Evolutionary conservation across 2,329 filamentous ascomycete genomes (phyloP).

Genomic region (Leptoxyphium fumago): DNA sequence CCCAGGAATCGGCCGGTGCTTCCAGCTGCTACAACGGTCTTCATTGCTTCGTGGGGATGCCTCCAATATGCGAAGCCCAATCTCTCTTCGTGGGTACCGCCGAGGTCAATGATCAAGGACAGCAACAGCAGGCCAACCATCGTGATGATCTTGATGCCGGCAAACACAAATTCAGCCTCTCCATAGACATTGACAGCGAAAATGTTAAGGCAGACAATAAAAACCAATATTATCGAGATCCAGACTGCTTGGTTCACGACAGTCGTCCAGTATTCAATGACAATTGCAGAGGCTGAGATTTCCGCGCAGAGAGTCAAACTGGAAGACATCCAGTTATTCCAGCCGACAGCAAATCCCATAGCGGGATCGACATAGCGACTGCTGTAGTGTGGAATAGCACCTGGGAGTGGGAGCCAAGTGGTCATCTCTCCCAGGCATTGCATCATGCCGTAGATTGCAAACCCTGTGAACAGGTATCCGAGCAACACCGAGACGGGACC

Average conservation of each 20-base stretch:
- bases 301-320: slow-evolving; percentile 33
- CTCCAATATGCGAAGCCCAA: slow-evolving; percentile 36
- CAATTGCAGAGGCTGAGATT: slow-evolving; percentile 30
- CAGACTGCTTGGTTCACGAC: slow-evolving; percentile 24
- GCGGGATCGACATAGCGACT: slow-evolving; percentile 43
- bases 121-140: slow-evolving; percentile 38
- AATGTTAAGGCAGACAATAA: slow-evolving; percentile 29
- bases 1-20: slow-evolving; percentile 48
- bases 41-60: slow-evolving; percentile 40
- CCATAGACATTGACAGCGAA: slow-evolving; percentile 34
- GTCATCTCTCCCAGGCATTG: slow-evolving; percentile 41
- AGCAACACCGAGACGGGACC: slow-evolving; percentile 23
- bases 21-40: slow-evolving; percentile 45
- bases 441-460: slow-evolving; percentile 27
- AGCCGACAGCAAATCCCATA: slow-evolving; percentile 35
- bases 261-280: slow-evolving; percentile 28
- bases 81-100: slow-evolving; percentile 30
- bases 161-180: slow-evolving; percentile 39
- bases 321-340: slow-evolving; percentile 41
- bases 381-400: slow-evolving; percentile 42
- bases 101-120: slow-evolving; percentile 32
- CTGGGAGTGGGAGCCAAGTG: slow-evolving; percentile 35
- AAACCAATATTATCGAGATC: slow-evolving; percentile 23
- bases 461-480: slow-evolving; percentile 33
- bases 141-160: slow-evolving; percentile 35